phyloP scores from a whole-genome alignment of 306 rosid genomes.

The Fragaria vesca region DNA sequence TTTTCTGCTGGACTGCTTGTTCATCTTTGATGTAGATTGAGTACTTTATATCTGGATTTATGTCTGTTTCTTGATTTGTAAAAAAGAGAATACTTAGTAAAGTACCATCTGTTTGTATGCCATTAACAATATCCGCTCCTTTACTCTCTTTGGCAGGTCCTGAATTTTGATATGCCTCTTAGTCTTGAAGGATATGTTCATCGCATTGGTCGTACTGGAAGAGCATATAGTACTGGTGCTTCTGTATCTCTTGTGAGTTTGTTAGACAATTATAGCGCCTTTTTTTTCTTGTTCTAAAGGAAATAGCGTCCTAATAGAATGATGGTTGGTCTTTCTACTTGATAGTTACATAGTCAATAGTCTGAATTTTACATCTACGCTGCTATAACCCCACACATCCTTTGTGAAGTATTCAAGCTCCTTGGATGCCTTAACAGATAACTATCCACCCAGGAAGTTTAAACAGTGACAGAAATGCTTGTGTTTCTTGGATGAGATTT shows the following conservation, averaged over 20 bases:
- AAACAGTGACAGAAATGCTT: background rate
- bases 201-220: slow-evolving; percentile 96
- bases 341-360: background rate
- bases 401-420: background rate
- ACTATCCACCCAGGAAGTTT: background rate
- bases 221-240: slow-evolving; percentile 84
- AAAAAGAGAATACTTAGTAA: background rate
- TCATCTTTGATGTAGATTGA: background rate
- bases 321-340: background rate
- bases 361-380: background rate
- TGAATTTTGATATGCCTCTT: slow-evolving; percentile 87
- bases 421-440: background rate
- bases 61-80: background rate
- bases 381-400: background rate
- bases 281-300: background rate
- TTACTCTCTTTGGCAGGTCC: slow-evolving; percentile 53
- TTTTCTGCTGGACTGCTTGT: background rate
- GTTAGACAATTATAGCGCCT: background rate
- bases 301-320: background rate
- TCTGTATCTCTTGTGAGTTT: slow-evolving; percentile 89
- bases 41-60: slow-evolving; percentile 4
- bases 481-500: background rate
- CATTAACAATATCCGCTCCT: slow-evolving; percentile 6
- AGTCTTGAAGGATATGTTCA: slow-evolving; percentile 79
- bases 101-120: slow-evolving; percentile 9